Conservation (phyloP, 805 yeast species). For the Alloascoidea hylecoeti region DNA sequence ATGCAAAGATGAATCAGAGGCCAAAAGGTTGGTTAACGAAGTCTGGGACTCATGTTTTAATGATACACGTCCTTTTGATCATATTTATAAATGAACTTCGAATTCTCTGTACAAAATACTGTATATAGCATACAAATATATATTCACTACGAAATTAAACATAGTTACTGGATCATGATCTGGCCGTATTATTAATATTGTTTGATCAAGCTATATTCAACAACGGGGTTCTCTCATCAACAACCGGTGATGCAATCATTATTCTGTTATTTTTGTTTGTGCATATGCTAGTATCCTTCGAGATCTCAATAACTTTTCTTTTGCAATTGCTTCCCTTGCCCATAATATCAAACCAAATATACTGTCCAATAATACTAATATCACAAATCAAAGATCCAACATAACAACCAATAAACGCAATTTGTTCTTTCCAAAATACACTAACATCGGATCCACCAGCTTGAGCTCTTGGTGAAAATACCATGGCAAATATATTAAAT, state of each 20-base stretch:
- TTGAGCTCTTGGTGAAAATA: not conserved
- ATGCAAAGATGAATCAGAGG: conserved; percentile 60
- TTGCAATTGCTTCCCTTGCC: no score
- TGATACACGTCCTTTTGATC: conserved; percentile 93
- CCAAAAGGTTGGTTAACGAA: conserved; percentile 64
- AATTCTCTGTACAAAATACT: no score
- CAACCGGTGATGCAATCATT: no score
- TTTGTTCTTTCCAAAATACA: not conserved
- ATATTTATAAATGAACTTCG: conserved; percentile 69
- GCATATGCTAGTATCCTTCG: no score
- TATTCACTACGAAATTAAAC: no score
- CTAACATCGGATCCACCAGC: not conserved
- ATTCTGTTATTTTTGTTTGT: no score
- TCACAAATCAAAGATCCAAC: not conserved
- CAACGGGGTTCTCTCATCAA: no score
- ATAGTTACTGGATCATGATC: no score
- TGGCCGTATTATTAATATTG: no score
- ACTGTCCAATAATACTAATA: not conserved
- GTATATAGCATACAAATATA: no score
- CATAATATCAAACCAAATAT: not conserved
- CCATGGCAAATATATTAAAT: not conserved
- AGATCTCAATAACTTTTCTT: no score
- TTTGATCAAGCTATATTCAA: no score
- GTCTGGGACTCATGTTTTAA: conserved; percentile 90
- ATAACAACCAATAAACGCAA: not conserved